Conservation (phyloP, 164 flowering plant genomes). For the Liquidambar formosana region DNA sequence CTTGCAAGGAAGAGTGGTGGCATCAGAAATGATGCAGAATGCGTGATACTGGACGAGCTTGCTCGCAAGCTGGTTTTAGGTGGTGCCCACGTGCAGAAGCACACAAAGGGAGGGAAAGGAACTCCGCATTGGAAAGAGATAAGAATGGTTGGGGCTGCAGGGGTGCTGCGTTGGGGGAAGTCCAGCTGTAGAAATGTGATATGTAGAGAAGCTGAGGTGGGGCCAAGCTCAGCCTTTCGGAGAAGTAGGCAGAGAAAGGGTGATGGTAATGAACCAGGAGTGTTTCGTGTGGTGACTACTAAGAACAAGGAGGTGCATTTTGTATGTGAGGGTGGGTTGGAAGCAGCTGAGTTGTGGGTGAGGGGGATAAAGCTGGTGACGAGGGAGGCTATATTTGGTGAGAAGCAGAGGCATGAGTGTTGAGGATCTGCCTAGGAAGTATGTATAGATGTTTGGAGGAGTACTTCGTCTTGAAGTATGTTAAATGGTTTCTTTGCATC, state of each 20-base stretch:
- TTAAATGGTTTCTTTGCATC: neutral
- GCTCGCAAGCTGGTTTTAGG: conserved; percentile 50
- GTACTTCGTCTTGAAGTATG: conserved; percentile 35
- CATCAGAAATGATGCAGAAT: conserved; percentile 36
- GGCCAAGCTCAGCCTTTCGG: conserved; percentile 46
- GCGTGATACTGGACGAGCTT: conserved; percentile 51
- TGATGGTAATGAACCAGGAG: conserved; percentile 39
- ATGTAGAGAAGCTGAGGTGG: conserved; percentile 54
- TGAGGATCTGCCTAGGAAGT: neutral
- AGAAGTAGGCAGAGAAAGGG: conserved; percentile 35
- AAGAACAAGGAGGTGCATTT: conserved; percentile 73
- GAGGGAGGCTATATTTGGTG: conserved; percentile 29
- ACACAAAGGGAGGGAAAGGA: conserved; percentile 62
- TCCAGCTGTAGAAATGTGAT: conserved; percentile 57
- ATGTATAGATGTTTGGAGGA: conserved; percentile 13
- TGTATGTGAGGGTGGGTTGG: conserved; percentile 52
- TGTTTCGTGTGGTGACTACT: conserved; percentile 57
- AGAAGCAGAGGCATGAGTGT: neutral
- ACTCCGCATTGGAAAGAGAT: conserved; percentile 47
- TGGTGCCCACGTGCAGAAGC: conserved; percentile 46
- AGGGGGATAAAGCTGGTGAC: conserved; percentile 65
- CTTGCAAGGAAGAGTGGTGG: conserved; percentile 40
- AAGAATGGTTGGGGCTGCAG: conserved; percentile 40
- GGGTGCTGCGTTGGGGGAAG: conserved; percentile 66
- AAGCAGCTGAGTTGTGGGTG: conserved; percentile 66